phyloP scores from a whole-genome alignment of 108 stramenopile species.

The Nitzschia putrida region DNA sequence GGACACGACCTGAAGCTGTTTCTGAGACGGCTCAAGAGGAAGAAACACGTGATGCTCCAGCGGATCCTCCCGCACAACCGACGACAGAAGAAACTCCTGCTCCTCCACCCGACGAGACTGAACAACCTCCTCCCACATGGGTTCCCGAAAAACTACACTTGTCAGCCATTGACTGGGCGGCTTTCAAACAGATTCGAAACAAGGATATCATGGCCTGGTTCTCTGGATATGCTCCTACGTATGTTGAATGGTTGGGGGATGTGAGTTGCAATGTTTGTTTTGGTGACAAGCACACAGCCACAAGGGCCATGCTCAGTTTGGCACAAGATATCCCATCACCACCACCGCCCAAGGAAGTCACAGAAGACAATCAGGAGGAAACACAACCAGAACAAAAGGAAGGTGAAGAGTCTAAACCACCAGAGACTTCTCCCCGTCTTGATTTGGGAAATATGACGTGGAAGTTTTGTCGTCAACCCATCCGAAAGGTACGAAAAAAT shows the following conservation, averaged over 20 bases:
- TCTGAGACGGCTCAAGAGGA: not conserved
- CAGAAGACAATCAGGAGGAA: not conserved
- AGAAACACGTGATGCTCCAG: constrained; percentile 27
- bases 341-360: constrained; percentile 21
- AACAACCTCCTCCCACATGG: constrained; percentile 33
- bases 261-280: constrained; percentile 73
- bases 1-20: constrained; percentile 13
- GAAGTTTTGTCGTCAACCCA: constrained; percentile 70
- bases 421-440: constrained; percentile 6
- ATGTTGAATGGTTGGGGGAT: constrained; percentile 86
- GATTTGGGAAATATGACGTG: constrained; percentile 79
- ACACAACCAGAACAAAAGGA: not conserved
- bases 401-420: not conserved
- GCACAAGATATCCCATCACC: constrained; percentile 70
- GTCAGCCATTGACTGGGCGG: constrained; percentile 78
- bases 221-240: constrained; percentile 69
- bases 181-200: constrained; percentile 85
- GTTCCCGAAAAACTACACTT: constrained; percentile 74
- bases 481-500: constrained; percentile 56
- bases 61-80: not conserved
- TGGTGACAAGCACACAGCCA: constrained; percentile 68
- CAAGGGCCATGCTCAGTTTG: constrained; percentile 64
- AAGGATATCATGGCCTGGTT: constrained; percentile 69
- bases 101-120: constrained; percentile 7
- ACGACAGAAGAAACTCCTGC: not conserved